Conservation (phyloP, 2,329 filamentous ascomycete species). For the Graphilbum ipis-grandicollis region DNA sequence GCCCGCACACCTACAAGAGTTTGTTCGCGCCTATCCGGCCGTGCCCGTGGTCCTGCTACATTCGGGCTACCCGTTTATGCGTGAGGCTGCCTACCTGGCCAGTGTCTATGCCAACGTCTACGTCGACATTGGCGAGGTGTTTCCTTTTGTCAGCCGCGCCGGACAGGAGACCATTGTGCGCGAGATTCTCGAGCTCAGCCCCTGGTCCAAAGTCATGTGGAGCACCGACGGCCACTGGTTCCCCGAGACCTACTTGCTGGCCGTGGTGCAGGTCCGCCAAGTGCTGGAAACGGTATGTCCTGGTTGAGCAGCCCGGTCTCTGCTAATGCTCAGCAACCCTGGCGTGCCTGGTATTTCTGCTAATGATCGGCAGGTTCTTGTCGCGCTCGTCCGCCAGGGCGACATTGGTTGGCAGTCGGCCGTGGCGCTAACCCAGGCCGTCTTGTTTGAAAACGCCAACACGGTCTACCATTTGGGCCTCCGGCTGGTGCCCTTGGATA, state of each 20-base stretch:
- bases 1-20: conserved; percentile 55
- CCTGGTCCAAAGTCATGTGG: conserved; percentile 59
- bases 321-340: too few species aligned
- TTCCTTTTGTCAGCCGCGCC: conserved; percentile 58
- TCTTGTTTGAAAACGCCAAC: conserved; percentile 66
- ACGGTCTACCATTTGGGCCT: conserved; percentile 49
- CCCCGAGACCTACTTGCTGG: conserved; percentile 61
- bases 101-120: conserved; percentile 65
- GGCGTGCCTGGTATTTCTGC: too few species aligned
- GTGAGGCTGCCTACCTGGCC: conserved; percentile 63
- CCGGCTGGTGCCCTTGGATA: conserved; percentile 12
- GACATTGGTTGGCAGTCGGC: conserved; percentile 46
- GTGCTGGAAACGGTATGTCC: conserved; percentile 44
- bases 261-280: conserved; percentile 54
- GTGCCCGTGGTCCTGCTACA: conserved; percentile 67
- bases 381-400: conserved; percentile 46
- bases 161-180: conserved; percentile 56
- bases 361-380: conserved; percentile 44
- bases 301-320: too few species aligned
- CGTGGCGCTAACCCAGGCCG: conserved; percentile 42
- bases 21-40: conserved; percentile 51
- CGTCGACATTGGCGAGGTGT: conserved; percentile 69
- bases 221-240: conserved; percentile 69
- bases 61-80: conserved; percentile 64
- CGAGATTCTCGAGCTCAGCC: conserved; percentile 59